Conservation (phyloP, 176 grass and related monocot species). For the Musa acuminata region DNA sequence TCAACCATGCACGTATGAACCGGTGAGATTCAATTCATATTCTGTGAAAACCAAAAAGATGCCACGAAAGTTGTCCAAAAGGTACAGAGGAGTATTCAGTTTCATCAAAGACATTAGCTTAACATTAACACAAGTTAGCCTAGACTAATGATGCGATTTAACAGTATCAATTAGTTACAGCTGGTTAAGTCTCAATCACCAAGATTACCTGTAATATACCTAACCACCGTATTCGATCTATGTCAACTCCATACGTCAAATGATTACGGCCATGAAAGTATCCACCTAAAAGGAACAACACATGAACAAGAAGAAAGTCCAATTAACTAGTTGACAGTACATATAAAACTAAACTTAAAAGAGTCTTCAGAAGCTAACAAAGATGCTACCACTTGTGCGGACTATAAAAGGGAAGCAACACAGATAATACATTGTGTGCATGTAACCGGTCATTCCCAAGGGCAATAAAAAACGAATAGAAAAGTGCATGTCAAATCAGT, state of each 20-base stretch:
- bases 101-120: too few species aligned
- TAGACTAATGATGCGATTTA: too few species aligned
- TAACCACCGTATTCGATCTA: constrained; percentile 67
- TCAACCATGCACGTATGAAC: neutral
- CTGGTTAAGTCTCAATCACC: neutral
- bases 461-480: neutral
- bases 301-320: neutral
- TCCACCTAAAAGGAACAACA: constrained; percentile 47
- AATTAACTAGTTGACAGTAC: constrained; percentile 4
- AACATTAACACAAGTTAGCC: too few species aligned
- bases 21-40: neutral
- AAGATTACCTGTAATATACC: constrained; percentile 77
- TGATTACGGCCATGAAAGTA: constrained; percentile 80
- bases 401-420: neutral
- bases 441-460: neutral
- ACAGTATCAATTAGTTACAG: neutral
- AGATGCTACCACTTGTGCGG: too few species aligned
- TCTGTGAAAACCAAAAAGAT: too few species aligned
- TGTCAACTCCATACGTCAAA: constrained; percentile 73
- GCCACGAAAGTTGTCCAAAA: too few species aligned
- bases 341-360: constrained; percentile 9
- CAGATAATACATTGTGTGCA: neutral
- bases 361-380: neutral
- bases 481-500: neutral
- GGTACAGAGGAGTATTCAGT: too few species aligned